A percentile compares a stretch with the other conserved stretches of the same genome.
These are phyloP conservation scores for Trametes villosa DNA, from an alignment of 768 basidiomycete genomes.

Conservation along the genomic window DNA sequence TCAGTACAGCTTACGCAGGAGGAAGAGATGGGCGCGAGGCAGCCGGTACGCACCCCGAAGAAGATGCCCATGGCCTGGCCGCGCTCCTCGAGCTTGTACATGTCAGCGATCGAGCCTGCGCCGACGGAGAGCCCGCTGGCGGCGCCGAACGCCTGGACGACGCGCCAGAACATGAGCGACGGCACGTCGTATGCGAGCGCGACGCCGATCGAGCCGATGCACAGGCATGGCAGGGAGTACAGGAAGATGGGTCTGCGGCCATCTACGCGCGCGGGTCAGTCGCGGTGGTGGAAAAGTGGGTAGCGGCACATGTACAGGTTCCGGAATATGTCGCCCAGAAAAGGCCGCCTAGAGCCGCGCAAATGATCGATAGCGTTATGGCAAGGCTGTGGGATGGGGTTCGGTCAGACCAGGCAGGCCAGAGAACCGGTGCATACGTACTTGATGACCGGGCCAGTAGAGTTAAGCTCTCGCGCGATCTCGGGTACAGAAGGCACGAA, in stretches of 20 bases:
- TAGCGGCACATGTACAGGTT: slow-evolving; percentile 43
- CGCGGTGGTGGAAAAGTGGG: slow-evolving; percentile 6
- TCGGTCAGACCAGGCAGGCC: neutral
- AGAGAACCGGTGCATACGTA: slow-evolving; percentile 28
- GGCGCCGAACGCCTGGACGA: slow-evolving; percentile 68
- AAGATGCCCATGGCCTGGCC: slow-evolving; percentile 64
- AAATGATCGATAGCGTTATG: slow-evolving; percentile 56
- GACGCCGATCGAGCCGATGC: slow-evolving; percentile 64
- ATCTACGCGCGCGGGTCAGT: slow-evolving; percentile 45
- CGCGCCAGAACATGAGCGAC: slow-evolving; percentile 61
- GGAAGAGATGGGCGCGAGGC: too few species aligned
- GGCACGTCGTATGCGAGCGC: slow-evolving; percentile 48
- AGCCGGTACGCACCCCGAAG: slow-evolving; percentile 50
- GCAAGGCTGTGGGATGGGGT: slow-evolving; percentile 41
- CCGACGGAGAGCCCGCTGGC: slow-evolving; percentile 60
- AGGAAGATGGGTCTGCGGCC: slow-evolving; percentile 70
- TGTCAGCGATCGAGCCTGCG: slow-evolving; percentile 65
- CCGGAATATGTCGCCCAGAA: slow-evolving; percentile 57
- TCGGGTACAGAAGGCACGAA: slow-evolving; percentile 79
- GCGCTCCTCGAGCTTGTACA: slow-evolving; percentile 66
- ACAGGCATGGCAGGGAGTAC: slow-evolving; percentile 58
- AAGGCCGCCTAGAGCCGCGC: slow-evolving; percentile 50
- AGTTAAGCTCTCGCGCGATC: slow-evolving; percentile 65
- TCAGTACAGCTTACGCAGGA: neutral
- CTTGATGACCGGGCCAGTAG: slow-evolving; percentile 64